Evolutionary conservation across 441 rosid genomes (phyloP).

Genomic region (Bocquillonia castaneifolia): DNA sequence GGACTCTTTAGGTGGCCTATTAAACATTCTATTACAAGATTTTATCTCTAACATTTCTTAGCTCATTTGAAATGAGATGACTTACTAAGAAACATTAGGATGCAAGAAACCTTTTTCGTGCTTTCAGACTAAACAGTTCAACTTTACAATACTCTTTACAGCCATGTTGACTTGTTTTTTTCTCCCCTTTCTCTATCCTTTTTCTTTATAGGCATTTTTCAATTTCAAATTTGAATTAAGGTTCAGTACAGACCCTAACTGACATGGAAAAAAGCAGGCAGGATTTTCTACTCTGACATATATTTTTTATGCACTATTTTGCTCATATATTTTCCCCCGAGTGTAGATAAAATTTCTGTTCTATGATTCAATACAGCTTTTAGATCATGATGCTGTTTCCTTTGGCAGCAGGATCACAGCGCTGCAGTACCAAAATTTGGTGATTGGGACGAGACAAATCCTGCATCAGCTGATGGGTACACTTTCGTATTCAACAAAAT

Average conservation of each 20-base stretch:
- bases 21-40: not conserved
- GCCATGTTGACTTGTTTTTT: no score
- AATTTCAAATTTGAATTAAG: not conserved
- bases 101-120: no score
- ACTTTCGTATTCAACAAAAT: conserved; percentile 78
- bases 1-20: not conserved
- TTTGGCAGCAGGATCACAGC: conserved; percentile 48
- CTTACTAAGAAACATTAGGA: not conserved
- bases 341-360: not conserved
- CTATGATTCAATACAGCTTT: not conserved
- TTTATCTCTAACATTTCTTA: not conserved
- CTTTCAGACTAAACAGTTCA: no score
- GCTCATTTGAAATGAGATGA: not conserved
- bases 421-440: conserved; percentile 89
- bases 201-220: no score
- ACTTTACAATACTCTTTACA: no score
- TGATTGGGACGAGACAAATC: conserved; percentile 85
- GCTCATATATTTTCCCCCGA: not conserved
- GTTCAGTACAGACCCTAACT: not conserved
- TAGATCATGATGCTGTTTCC: conserved; percentile 9
- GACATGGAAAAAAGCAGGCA: not conserved
- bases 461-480: conserved; percentile 74
- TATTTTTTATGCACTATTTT: not conserved
- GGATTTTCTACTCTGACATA: not conserved
- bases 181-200: no score